Evolutionary conservation across 371 early-diverging fungal genomes (phyloP).

Genomic region (Syncephalastrum racemosum): DNA sequence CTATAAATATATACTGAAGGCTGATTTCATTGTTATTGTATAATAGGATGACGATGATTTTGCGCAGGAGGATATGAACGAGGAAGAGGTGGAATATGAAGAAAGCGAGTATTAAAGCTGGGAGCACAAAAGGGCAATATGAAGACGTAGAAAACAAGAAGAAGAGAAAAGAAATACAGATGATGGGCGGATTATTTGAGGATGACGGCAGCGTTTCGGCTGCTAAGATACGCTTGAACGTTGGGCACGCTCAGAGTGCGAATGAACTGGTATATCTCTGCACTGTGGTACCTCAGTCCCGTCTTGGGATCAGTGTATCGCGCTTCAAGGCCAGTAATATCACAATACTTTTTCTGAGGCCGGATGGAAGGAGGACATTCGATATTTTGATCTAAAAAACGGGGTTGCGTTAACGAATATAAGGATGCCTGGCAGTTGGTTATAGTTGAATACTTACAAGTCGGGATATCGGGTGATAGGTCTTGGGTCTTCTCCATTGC

Average conservation of each 20-base stretch:
- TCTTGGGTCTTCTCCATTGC: conserved; percentile 67
- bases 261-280: conserved; percentile 81
- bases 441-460: too few relatives aligned
- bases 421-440: not conserved
- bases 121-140: too few relatives aligned
- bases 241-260: conserved; percentile 69
- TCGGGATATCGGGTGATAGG: conserved; percentile 65
- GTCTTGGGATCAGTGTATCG: conserved; percentile 90
- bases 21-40: not conserved
- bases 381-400: conserved; percentile 69
- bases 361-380: conserved; percentile 81
- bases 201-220: conserved; percentile 82
- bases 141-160: too few relatives aligned
- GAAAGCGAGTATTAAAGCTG: too few relatives aligned
- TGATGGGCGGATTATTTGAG: conserved; percentile 36
- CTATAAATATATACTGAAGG: not conserved
- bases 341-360: conserved; percentile 91
- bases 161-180: not conserved
- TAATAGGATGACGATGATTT: conserved; percentile 14
- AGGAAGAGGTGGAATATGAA: too few relatives aligned
- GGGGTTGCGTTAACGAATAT: not conserved
- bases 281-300: conserved; percentile 77
- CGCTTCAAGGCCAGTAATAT: conserved; percentile 85
- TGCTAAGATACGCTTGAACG: conserved; percentile 80
- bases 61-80: conserved; percentile 11